Conservation (phyloP, 2,329 filamentous ascomycete species). For the Davidsoniella australis region DNA sequence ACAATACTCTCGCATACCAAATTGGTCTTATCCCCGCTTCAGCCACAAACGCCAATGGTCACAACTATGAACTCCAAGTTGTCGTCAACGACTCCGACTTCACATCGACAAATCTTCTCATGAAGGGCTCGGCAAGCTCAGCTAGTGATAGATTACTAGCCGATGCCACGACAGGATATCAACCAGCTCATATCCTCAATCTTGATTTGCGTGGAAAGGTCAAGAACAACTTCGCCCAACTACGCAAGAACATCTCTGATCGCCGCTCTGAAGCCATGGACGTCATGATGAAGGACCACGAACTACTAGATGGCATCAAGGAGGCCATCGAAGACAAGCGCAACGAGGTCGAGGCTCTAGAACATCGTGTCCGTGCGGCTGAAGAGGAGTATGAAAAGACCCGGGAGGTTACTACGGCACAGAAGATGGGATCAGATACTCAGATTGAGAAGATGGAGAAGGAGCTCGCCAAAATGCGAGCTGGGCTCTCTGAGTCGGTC, state of each 20-base stretch:
- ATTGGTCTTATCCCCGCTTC: constrained; percentile 76
- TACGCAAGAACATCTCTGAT: constrained; percentile 87
- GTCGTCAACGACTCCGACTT: constrained; percentile 73
- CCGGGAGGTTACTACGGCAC: constrained; percentile 69
- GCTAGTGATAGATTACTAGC: constrained; percentile 59
- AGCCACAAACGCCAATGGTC: constrained; percentile 69
- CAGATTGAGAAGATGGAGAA: constrained; percentile 99
- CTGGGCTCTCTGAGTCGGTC: constrained; percentile 66
- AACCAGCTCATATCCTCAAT: constrained; percentile 74
- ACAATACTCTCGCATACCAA: constrained; percentile 89
- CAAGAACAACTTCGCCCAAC: constrained; percentile 57
- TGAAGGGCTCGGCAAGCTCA: constrained; percentile 31
- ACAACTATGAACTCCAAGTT: constrained; percentile 70
- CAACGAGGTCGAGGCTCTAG: constrained; percentile 78
- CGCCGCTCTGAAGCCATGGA: constrained; percentile 68
- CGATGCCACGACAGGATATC: constrained; percentile 72
- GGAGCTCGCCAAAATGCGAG: constrained; percentile 84
- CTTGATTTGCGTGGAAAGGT: constrained; percentile 71
- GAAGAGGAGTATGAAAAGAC: constrained; percentile 91
- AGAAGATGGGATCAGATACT: constrained; percentile 75
- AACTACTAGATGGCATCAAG: constrained; percentile 83
- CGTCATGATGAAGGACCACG: constrained; percentile 84
- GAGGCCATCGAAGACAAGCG: constrained; percentile 94
- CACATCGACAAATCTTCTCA: constrained; percentile 32
- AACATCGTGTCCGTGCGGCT: constrained; percentile 72